Evolutionary conservation across 495 filamentous ascomycete species (phyloP).

Genomic region (Penicillium riverlandense): DNA sequence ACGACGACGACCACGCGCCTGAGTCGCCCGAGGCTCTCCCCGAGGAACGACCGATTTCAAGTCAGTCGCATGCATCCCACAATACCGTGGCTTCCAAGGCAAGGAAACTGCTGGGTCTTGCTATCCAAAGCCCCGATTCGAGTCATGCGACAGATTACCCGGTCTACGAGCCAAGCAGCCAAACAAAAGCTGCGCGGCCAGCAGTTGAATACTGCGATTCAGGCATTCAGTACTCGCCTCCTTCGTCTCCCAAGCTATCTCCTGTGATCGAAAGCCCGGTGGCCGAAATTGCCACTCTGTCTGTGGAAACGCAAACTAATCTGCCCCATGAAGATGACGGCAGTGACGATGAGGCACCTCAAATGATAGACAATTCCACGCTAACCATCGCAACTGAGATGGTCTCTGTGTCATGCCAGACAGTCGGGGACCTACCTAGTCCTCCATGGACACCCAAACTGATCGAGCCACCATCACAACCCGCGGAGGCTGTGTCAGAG

Average conservation of each 20-base stretch:
- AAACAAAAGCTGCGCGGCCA: constrained; percentile 4
- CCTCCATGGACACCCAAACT: constrained; percentile 61
- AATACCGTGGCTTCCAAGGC: constrained; percentile 35
- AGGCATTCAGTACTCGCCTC: constrained; percentile 78
- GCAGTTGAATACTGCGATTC: constrained; percentile 54
- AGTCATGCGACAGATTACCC: constrained; percentile 15
- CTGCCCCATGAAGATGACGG: neutral
- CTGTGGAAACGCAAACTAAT: neutral
- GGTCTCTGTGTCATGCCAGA: constrained; percentile 69
- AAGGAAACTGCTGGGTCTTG: constrained; percentile 43
- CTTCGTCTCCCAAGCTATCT: constrained; percentile 57
- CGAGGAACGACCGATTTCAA: constrained; percentile 40
- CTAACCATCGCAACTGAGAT: constrained; percentile 39
- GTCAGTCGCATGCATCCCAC: constrained; percentile 33
- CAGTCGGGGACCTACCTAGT: constrained; percentile 56
- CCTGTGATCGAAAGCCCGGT: neutral
- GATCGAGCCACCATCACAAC: constrained; percentile 18
- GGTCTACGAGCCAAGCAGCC: constrained; percentile 6
- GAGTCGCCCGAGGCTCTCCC: constrained; percentile 35
- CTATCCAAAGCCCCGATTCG: constrained; percentile 23
- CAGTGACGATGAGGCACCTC: neutral
- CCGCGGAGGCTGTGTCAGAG: constrained; percentile 5
- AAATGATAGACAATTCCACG: constrained; percentile 22
- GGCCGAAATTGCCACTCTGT: neutral
- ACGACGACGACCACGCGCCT: constrained; percentile 19